phyloP scores from a whole-genome alignment of 345 rosid genomes.

The Syzygium aqueum region DNA sequence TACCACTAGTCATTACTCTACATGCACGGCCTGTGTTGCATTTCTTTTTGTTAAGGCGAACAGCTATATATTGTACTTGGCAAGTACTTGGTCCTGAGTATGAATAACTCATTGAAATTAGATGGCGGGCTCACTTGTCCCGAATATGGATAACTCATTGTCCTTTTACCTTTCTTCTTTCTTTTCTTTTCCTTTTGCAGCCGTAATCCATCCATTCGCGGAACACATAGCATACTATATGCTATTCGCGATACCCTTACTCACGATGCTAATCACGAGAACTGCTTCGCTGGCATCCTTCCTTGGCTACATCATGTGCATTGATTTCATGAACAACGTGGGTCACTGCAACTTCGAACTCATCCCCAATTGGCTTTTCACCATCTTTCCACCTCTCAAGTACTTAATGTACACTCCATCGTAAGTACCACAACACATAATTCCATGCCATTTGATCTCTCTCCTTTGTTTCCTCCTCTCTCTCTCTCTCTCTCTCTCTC shows the following conservation, averaged over 20 bases:
- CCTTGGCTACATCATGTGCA: slow-evolving; percentile 13
- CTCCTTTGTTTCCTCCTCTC: neutral
- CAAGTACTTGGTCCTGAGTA: no score
- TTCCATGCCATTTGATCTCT: neutral
- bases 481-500: neutral
- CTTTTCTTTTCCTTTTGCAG: slow-evolving; percentile 4
- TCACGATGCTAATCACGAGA: neutral
- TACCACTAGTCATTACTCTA: no score
- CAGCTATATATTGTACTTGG: neutral
- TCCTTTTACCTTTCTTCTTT: neutral
- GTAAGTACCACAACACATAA: slow-evolving; percentile 13
- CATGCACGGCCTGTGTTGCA: neutral
- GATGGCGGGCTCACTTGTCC: no score
- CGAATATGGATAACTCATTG: no score
- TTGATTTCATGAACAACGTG: slow-evolving; percentile 38
- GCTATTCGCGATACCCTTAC: slow-evolving; percentile 26
- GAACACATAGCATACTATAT: slow-evolving; percentile 27
- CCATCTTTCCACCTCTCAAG: slow-evolving; percentile 40
- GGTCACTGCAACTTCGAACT: slow-evolving; percentile 64
- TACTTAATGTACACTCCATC: slow-evolving; percentile 48
- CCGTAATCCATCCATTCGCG: slow-evolving; percentile 46
- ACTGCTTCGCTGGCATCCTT: slow-evolving; percentile 13
- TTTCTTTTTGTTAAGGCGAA: neutral
- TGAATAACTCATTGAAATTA: neutral
- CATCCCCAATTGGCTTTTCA: slow-evolving; percentile 30